Evolutionary conservation across 2,329 filamentous ascomycete genomes (phyloP), one percentile per base, ranked within the genome.

Genomic region (Macroventuria anomochaeta): DNA sequence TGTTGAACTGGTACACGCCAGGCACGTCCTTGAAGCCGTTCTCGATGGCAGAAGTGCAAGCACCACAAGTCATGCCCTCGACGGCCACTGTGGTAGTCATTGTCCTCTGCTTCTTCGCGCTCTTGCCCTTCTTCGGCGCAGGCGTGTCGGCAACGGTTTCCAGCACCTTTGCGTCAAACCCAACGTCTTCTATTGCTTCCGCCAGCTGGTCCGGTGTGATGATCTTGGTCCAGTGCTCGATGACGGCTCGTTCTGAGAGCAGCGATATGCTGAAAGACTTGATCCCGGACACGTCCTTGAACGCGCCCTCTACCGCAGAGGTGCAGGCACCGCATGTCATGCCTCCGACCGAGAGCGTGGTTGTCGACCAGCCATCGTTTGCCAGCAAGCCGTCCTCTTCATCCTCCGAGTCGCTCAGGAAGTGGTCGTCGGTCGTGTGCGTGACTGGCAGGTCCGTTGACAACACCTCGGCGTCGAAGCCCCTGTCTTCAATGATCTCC

Each of bases 31-130:
- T 85, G 76, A 99, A 95, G 3, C 89, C 91, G 43, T 85, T 83
- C 68, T 97, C 90, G 1, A 97, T 87, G 5, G 93, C 92, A 1
- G 93, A 93, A 0, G 95, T 97, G 75, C 95, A 99, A 34, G 95
- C 91, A 18, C 93, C 93, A 71, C 95, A 97, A 1, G 95, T 99
- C 95, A 99, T 99, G 43, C 95, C 95, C 63, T 95, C 91, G 48
- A 99, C 90, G 4, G 90, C 87, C 15, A 99, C 83, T 0, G 93
- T 97, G 0, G 93, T 97, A 0, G 86, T 90, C 51, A 88, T 81
- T 26, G 71, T 76, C 52, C 58, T 84, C 67, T 43, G 77, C 76
- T 58, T 79, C 74, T 62, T 73, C 57, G 70, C 67, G 42, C 59
- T 64, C 55, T 72, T 65, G 46, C 75, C 78, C 41, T 68, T 68